Percentiles rank a stretch among this genome's conserved stretches.
phyloP scores from a whole-genome alignment of 495 filamentous ascomycete genomes.

The Neurospora sp. region DNA sequence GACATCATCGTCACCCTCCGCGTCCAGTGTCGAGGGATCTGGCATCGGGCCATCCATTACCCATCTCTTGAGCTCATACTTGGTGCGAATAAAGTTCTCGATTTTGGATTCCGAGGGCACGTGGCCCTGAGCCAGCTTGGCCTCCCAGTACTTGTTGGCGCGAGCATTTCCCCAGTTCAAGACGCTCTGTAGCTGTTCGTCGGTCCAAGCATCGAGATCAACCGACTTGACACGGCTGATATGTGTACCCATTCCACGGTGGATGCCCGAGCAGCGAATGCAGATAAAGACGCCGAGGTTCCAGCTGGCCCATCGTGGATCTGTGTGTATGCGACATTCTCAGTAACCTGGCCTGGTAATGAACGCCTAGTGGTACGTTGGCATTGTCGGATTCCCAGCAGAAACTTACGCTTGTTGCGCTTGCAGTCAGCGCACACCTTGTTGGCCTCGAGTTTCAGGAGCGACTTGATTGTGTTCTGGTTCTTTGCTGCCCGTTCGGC shows the following conservation, averaged over 20 bases:
- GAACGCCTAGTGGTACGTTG: not conserved
- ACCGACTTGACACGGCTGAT: slow-evolving; percentile 97
- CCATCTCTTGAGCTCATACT: slow-evolving; percentile 97
- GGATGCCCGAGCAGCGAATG: slow-evolving; percentile 96
- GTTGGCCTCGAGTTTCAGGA: slow-evolving; percentile 87
- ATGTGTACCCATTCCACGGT: slow-evolving; percentile 97
- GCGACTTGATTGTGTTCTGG: slow-evolving; percentile 76
- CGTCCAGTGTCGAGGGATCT: slow-evolving; percentile 76
- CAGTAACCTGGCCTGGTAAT: slow-evolving; percentile 7
- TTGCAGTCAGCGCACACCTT: slow-evolving; percentile 98
- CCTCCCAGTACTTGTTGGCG: slow-evolving; percentile 98
- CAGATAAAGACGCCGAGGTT: slow-evolving; percentile 93
- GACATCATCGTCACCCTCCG: slow-evolving; percentile 76
- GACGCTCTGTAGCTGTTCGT: slow-evolving; percentile 90
- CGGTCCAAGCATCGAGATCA: slow-evolving; percentile 95
- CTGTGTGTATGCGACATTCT: slow-evolving; percentile 29
- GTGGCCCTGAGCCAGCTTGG: slow-evolving; percentile 82
- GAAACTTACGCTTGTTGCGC: slow-evolving; percentile 79
- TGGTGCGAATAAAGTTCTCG: slow-evolving; percentile 97
- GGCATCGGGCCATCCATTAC: slow-evolving; percentile 94
- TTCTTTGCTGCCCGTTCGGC: slow-evolving; percentile 80
- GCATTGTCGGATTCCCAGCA: not conserved
- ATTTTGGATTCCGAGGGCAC: slow-evolving; percentile 98
- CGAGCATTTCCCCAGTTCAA: slow-evolving; percentile 88
- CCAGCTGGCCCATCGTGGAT: slow-evolving; percentile 98